A percentile compares a stretch with the other conserved stretches of the same genome.
These are phyloP conservation scores for Colletotrichum godetiae DNA, from an alignment of 2,329 filamentous ascomycete genomes.

Conservation along the genomic window DNA sequence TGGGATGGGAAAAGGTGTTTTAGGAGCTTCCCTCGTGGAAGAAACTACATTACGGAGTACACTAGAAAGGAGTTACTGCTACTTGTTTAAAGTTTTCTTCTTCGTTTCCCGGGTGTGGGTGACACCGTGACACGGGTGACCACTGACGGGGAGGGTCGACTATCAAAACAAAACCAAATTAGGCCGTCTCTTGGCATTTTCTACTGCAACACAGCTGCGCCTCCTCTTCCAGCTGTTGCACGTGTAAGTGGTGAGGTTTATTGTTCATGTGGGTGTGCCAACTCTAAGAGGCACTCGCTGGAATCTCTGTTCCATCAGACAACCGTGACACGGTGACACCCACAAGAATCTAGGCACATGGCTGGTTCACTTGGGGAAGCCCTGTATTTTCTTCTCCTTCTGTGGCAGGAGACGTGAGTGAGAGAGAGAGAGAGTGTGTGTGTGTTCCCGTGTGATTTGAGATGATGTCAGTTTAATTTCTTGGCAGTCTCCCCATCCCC, in stretches of 20 bases:
- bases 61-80: too few relatives aligned
- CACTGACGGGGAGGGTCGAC: not conserved
- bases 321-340: too few relatives aligned
- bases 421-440: not conserved
- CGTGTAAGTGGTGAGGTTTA: not conserved
- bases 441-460: slow-evolving; percentile 15
- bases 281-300: slow-evolving; percentile 11
- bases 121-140: not conserved
- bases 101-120: not conserved
- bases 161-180: slow-evolving; percentile 7
- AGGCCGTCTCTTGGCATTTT: slow-evolving; percentile 5
- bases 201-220: not conserved
- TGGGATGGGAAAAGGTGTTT: not conserved
- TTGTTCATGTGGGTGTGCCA: slow-evolving; percentile 12
- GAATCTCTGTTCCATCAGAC: not conserved
- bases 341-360: not conserved
- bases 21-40: too few relatives aligned
- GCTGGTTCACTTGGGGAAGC: not conserved
- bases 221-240: not conserved
- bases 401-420: not conserved
- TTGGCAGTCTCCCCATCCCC: slow-evolving; percentile 12
- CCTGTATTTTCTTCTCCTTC: not conserved
- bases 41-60: not conserved
- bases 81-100: not conserved
- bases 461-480: slow-evolving; percentile 27